Conservation (phyloP, 2,329 filamentous ascomycete species). For the Nannizziopsis arthrosporioides region DNA sequence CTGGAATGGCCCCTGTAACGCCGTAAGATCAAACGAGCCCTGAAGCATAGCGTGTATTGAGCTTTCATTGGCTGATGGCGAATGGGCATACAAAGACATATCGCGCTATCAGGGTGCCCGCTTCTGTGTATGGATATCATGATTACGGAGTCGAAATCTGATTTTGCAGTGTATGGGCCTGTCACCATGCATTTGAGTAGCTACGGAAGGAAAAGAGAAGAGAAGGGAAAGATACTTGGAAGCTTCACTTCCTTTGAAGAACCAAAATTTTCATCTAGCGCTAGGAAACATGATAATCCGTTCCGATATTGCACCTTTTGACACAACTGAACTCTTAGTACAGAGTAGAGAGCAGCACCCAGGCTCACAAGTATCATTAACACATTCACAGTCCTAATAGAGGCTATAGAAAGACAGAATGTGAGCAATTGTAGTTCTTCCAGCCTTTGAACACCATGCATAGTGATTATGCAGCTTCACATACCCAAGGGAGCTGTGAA, state of each 20-base stretch:
- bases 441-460: background rate
- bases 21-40: too few species aligned
- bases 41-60: too few species aligned
- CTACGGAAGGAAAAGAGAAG: background rate
- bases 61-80: too few species aligned
- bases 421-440: background rate
- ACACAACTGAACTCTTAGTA: background rate
- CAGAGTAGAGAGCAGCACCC: background rate
- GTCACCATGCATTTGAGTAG: background rate
- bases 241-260: background rate
- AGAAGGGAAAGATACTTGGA: background rate
- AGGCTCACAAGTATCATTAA: background rate
- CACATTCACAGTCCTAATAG: constrained; percentile 1
- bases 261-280: background rate
- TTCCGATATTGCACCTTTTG: background rate
- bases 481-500: constrained; percentile 2
- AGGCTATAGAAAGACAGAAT: background rate
- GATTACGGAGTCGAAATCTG: too few species aligned
- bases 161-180: too few species aligned
- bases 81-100: too few species aligned
- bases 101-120: too few species aligned
- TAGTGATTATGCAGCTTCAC: background rate
- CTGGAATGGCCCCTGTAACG: too few species aligned
- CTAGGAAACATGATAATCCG: constrained; percentile 4
- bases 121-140: too few species aligned